Evolutionary conservation across 805 yeast species (phyloP).

Genomic region (Lipomyces yamadae): DNA sequence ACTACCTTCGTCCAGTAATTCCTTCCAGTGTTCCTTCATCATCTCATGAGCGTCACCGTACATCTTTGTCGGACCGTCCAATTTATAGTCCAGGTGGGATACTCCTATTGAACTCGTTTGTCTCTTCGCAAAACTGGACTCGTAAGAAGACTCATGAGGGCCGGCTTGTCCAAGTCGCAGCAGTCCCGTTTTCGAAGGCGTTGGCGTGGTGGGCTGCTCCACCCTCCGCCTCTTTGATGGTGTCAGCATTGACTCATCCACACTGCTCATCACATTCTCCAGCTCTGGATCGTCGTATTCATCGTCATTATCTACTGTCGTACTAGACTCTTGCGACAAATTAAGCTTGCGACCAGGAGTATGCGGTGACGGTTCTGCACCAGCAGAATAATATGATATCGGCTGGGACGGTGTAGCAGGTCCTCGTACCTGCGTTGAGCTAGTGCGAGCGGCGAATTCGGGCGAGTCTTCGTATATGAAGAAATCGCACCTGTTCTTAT

Average conservation of each 20-base stretch:
- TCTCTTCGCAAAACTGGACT: neutral
- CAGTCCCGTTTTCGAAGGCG: neutral
- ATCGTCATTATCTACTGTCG: neutral
- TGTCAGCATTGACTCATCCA: neutral
- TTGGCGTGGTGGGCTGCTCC: neutral
- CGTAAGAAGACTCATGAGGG: neutral
- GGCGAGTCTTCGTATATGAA: neutral
- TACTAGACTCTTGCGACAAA: neutral
- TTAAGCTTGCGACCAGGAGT: neutral
- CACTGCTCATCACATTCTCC: neutral
- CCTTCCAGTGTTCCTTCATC: neutral
- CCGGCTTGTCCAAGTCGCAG: neutral
- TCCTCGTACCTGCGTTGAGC: neutral
- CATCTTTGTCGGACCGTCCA: neutral
- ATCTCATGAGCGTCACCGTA: neutral
- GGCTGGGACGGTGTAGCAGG: neutral
- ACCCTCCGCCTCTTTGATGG: neutral
- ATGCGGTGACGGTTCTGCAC: neutral
- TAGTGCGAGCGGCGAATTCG: neutral
- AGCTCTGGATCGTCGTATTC: constrained; percentile 2
- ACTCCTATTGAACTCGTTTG: neutral
- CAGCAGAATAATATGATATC: neutral
- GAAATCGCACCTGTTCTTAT: neutral
- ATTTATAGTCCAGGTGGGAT: neutral
- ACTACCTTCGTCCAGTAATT: neutral